These are phyloP conservation scores for Backusella circina DNA, from an alignment of 192 early-diverging fungal genomes.

Conservation along the genomic window DNA sequence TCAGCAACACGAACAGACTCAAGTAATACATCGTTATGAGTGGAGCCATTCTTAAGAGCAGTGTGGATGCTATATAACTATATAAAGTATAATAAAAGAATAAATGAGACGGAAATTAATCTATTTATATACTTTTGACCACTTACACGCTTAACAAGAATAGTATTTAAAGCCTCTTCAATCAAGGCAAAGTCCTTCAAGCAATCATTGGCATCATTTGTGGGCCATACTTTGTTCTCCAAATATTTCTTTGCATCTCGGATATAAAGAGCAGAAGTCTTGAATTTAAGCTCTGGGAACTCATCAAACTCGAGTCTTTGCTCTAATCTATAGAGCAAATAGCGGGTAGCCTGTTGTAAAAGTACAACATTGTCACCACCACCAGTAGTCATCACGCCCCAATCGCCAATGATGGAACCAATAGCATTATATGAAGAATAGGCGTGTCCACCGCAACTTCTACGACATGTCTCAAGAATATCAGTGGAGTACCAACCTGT, in stretches of 20 bases:
- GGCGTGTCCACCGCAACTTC: constrained; percentile 61
- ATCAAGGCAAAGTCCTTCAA: constrained; percentile 6
- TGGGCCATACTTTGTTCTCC: neutral
- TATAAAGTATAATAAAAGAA: neutral
- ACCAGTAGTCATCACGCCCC: constrained; percentile 59
- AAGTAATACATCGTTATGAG: constrained; percentile 29
- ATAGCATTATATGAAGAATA: constrained; percentile 69
- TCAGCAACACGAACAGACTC: constrained; percentile 31
- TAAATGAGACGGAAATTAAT: neutral
- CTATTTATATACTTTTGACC: neutral
- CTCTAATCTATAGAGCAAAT: constrained; percentile 31
- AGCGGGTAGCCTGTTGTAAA: constrained; percentile 49
- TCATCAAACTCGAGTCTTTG: constrained; percentile 20
- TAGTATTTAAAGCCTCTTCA: constrained; percentile 20
- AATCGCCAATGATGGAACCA: constrained; percentile 52
- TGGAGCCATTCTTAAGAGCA: constrained; percentile 5
- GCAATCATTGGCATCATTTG: constrained; percentile 4
- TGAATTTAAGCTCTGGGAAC: constrained; percentile 19
- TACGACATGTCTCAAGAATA: constrained; percentile 46
- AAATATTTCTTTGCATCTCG: constrained; percentile 9
- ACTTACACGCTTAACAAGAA: constrained; percentile 21
- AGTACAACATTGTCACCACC: constrained; percentile 47
- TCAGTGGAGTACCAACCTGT: constrained; percentile 49
- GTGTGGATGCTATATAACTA: constrained; percentile 18
- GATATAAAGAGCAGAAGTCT: constrained; percentile 15